Percentiles rank a stretch among this genome's conserved stretches.
Evolutionary conservation across 73 alveolate genomes (phyloP).

Genomic region (Diophrys sp.): DNA sequence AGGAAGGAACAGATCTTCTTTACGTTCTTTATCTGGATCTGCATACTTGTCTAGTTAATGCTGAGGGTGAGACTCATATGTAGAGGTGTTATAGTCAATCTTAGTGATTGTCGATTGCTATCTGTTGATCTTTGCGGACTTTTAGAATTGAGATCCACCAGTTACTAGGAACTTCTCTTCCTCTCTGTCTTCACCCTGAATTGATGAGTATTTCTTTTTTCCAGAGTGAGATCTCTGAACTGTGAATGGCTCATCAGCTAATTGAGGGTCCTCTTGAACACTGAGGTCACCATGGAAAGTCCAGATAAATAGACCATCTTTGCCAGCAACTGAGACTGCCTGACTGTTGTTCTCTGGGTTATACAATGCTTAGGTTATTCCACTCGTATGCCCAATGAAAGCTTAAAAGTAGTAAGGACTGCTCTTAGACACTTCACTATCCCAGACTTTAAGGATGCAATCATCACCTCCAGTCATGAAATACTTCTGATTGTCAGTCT

Average conservation of each 20-base stretch:
- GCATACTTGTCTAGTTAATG: background rate
- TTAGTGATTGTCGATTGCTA: background rate
- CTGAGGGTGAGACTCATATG: background rate
- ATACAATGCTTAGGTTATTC: constrained; percentile 62
- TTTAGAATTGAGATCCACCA: too few species aligned
- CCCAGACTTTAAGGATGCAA: constrained; percentile 82
- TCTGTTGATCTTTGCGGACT: background rate
- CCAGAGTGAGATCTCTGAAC: too few species aligned
- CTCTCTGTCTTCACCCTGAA: too few species aligned
- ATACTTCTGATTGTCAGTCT: constrained; percentile 66
- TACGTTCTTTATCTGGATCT: background rate
- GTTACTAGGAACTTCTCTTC: constrained; percentile 73
- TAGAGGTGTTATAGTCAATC: constrained; percentile 9
- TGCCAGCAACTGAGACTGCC: constrained; percentile 66
- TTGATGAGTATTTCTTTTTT: too few species aligned
- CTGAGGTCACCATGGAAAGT: constrained; percentile 73
- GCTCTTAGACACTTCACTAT: constrained; percentile 68
- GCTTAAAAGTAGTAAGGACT: constrained; percentile 74
- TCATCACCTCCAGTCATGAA: constrained; percentile 85
- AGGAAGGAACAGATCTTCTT: constrained; percentile 10
- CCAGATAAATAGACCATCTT: constrained; percentile 84
- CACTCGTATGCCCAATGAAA: constrained; percentile 87
- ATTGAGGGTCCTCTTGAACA: too few species aligned
- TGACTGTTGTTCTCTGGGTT: constrained; percentile 72
- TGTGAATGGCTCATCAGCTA: too few species aligned